phyloP scores from a whole-genome alignment of 495 filamentous ascomycete species.

The Penicillium canescens region DNA sequence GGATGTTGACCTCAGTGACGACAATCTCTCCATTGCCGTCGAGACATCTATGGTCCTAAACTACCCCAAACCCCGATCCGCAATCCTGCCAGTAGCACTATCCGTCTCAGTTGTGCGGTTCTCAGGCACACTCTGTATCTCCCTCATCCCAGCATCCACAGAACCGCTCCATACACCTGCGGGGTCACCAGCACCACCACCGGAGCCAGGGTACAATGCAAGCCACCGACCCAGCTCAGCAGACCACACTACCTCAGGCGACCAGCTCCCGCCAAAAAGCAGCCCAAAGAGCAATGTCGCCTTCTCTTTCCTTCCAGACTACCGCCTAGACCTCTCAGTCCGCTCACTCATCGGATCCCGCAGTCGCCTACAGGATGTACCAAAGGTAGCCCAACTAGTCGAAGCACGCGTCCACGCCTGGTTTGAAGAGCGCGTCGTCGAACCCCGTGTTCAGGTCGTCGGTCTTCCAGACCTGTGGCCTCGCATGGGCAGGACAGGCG shows the following conservation, averaged over 20 bases:
- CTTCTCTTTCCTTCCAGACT: slow-evolving; percentile 94
- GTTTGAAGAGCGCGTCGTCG: slow-evolving; percentile 96
- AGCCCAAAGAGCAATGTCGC: slow-evolving; percentile 77
- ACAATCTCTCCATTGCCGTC: slow-evolving; percentile 89
- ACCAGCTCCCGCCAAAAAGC: slow-evolving; percentile 28
- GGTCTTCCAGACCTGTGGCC: slow-evolving; percentile 94
- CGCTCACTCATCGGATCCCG: slow-evolving; percentile 90
- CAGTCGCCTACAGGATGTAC: slow-evolving; percentile 88
- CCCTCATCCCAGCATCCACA: slow-evolving; percentile 70
- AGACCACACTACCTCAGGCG: slow-evolving; percentile 15
- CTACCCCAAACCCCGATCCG: slow-evolving; percentile 84
- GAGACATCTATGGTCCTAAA: slow-evolving; percentile 94
- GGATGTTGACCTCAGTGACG: slow-evolving; percentile 91
- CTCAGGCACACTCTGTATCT: slow-evolving; percentile 89
- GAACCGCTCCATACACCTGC: slow-evolving; percentile 41
- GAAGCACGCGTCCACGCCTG: slow-evolving; percentile 89
- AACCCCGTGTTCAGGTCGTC: slow-evolving; percentile 94
- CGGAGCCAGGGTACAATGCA: slow-evolving; percentile 8
- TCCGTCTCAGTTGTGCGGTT: slow-evolving; percentile 91
- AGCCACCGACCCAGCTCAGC: slow-evolving; percentile 10
- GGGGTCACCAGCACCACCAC: slow-evolving; percentile 27
- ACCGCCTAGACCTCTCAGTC: slow-evolving; percentile 88
- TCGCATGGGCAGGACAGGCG: slow-evolving; percentile 58
- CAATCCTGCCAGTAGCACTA: slow-evolving; percentile 89
- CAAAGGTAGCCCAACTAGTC: slow-evolving; percentile 94